Evolutionary conservation across 345 rosid genomes (phyloP), one percentile per base, ranked within the genome.

Genomic region (Aurinia saxatilis): DNA sequence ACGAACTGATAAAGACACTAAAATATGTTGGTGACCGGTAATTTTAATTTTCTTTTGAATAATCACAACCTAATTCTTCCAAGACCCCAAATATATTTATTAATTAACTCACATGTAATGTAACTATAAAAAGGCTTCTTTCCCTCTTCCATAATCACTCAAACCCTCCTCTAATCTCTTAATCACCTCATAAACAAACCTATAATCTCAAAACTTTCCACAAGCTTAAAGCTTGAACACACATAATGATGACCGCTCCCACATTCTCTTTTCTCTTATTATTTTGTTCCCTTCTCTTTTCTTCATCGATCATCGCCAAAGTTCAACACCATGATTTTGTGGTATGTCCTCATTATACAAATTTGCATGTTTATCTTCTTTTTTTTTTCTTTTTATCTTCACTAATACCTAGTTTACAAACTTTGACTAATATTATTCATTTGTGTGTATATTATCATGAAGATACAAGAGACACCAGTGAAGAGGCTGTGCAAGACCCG

Each of bases 401-500:
- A 29, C 30, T 10, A 47, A 35, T 10, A 34, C 51, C 33, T 37
- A 12, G 15, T 4, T n/a, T 34, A 25, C 6, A 3, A 27, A 27
- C 8, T 6, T 66, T 11, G 36, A n/a, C 48, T 30, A 39, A 5
- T 52, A 27, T 17, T 27, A 47, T 27, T 7, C 55, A 17, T 31
- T 8, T 42, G 54, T 51, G 49, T 12, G 15, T 16, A 5, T 34
- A n/a, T 17, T n/a, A 67, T 45, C 8, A 23, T 51, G 54, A 66
- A 91, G 95, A 59, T 92, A 49, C 97, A 89, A 80, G 86, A 78
- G 64, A 81, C 97, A 19, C 73, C 74, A 67, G 96, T 92, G 82
- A 85, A 87, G 85, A 92, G 97, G 87, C 86, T 92, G 77, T 92
- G 98, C 82, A 84, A 68, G 17, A 89, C 91, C 34, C 93, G 82